A percentile compares a stretch with the other conserved stretches of the same genome.
Conservation (phyloP, 768 basidiomycete genomes). For the Boletus rex-veris region DNA sequence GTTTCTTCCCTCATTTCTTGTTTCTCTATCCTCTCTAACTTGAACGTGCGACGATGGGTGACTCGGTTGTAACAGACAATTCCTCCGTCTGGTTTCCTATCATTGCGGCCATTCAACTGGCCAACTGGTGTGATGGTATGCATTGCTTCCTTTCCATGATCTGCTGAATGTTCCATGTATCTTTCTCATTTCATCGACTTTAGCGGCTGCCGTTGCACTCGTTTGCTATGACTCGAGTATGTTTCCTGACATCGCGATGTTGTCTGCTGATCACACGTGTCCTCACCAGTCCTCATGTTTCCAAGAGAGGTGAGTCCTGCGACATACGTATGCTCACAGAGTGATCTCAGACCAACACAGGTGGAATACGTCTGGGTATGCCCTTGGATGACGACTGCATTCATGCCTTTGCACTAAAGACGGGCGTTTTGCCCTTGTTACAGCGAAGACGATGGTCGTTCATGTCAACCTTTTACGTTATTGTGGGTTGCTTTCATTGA, state of each 20-base stretch:
- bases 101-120: conserved; percentile 12
- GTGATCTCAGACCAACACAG: conserved; percentile 2
- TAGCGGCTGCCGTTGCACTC: conserved; percentile 15
- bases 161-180: neutral
- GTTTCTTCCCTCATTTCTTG: too few relatives aligned
- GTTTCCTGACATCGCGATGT: neutral
- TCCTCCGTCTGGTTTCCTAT: conserved; percentile 5
- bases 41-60: conserved; percentile 3
- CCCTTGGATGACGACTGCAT: neutral
- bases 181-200: neutral
- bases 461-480: conserved; percentile 18
- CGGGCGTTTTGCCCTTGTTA: neutral
- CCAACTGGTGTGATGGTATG: conserved; percentile 16
- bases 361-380: conserved; percentile 21
- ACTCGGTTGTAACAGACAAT: conserved; percentile 9
- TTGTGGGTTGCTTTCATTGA: conserved; percentile 1
- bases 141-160: neutral
- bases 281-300: conserved; percentile 16
- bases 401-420: neutral
- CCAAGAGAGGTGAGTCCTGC: conserved; percentile 14
- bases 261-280: neutral
- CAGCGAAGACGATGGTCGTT: conserved; percentile 9
- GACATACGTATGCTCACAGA: neutral
- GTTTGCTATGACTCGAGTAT: conserved; percentile 16
- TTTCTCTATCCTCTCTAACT: neutral